Conservation (phyloP, 805 yeast species). For the Candida boleticola region DNA sequence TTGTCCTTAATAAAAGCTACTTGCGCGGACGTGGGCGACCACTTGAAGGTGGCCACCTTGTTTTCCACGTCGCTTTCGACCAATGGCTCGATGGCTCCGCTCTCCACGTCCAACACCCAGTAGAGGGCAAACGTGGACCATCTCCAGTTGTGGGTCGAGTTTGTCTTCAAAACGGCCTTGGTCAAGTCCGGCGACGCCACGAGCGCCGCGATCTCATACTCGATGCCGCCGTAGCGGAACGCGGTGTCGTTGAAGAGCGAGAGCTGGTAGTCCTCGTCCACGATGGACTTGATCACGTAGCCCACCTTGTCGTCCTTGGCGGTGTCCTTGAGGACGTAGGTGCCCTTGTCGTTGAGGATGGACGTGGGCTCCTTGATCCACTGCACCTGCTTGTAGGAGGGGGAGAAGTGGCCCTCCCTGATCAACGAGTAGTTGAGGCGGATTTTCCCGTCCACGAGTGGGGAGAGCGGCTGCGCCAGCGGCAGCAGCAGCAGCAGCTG, state of each 20-base stretch:
- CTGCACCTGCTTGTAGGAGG: constrained; percentile 55
- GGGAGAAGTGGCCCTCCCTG: constrained; percentile 50
- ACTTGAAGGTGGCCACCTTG: constrained; percentile 51
- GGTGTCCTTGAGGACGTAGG: constrained; percentile 47
- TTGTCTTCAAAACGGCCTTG: constrained; percentile 58
- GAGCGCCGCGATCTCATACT: constrained; percentile 50
- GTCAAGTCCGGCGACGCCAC: constrained; percentile 67
- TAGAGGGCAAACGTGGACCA: constrained; percentile 63
- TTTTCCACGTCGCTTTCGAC: constrained; percentile 9
- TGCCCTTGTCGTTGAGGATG: constrained; percentile 56
- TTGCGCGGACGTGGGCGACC: constrained; percentile 60
- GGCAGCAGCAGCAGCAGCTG: background rate
- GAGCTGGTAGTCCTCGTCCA: constrained; percentile 43
- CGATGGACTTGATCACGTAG: constrained; percentile 56
- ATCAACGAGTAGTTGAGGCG: background rate
- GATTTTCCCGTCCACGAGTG: constrained; percentile 16
- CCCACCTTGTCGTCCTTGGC: constrained; percentile 39
- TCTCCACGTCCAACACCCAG: constrained; percentile 57
- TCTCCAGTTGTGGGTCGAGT: constrained; percentile 64
- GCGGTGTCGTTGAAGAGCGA: constrained; percentile 49
- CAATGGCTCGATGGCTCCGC: constrained; percentile 26
- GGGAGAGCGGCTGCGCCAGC: background rate
- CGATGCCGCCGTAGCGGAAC: constrained; percentile 37
- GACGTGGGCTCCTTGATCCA: constrained; percentile 65
- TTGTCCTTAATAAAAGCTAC: constrained; percentile 56